Evolutionary conservation across 148 eudicot species (phyloP).

Genomic region (Euryodendron excelsum): DNA sequence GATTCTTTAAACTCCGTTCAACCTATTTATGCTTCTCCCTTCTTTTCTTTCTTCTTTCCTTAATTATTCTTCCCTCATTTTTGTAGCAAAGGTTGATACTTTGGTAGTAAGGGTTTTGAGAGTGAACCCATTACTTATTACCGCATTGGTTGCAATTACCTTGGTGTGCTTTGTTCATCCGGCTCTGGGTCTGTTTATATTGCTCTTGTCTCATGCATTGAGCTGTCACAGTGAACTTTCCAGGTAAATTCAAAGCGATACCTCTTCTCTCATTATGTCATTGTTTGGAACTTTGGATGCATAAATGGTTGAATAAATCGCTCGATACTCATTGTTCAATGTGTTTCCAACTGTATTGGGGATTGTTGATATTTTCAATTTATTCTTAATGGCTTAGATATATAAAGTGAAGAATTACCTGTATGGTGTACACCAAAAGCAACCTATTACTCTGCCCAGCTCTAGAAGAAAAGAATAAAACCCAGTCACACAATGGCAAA

Average conservation of each 20-base stretch:
- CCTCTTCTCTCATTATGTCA: not conserved
- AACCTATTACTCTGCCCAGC: not conserved
- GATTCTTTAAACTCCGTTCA: not conserved
- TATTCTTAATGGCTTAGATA: too few species aligned
- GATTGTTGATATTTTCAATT: not conserved
- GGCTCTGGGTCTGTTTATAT: slow-evolving; percentile 69
- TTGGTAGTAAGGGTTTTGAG: slow-evolving; percentile 54
- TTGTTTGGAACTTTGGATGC: not conserved
- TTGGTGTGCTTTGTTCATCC: slow-evolving; percentile 88
- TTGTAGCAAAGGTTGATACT: not conserved
- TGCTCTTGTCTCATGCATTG: slow-evolving; percentile 62
- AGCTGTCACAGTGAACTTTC: slow-evolving; percentile 78
- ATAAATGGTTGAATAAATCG: not conserved
- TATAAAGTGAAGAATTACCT: too few species aligned
- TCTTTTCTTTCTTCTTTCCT: too few species aligned
- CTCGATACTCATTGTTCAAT: not conserved
- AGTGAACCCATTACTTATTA: slow-evolving; percentile 51
- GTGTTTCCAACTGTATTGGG: not conserved
- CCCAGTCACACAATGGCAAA: not conserved
- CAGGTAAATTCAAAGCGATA: slow-evolving; percentile 46
- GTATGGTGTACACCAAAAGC: too few species aligned
- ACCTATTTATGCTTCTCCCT: not conserved
- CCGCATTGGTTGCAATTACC: slow-evolving; percentile 51
- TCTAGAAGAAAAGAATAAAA: not conserved
- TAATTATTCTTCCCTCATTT: not conserved